Conservation (phyloP, 2,329 filamentous ascomycete genomes). For the Exophiala mesophila region DNA sequence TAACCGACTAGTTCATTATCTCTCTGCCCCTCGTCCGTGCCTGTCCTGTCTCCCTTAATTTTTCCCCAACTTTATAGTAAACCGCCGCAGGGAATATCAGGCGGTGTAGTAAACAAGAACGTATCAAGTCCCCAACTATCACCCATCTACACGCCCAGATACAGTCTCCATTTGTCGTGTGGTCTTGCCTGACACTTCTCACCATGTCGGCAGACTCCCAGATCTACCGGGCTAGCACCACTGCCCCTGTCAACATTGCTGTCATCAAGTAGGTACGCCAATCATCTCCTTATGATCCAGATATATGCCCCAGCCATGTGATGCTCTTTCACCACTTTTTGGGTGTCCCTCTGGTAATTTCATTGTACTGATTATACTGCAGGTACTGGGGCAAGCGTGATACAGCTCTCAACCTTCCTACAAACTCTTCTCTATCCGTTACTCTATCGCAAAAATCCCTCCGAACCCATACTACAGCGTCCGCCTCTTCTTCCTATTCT, state of each 20-base stretch:
- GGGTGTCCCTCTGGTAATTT: background rate
- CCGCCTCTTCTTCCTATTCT: slow-evolving; percentile 71
- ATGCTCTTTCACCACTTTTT: background rate
- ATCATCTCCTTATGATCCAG: slow-evolving; percentile 12
- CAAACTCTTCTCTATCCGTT: slow-evolving; percentile 95
- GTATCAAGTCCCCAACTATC: too few relatives aligned
- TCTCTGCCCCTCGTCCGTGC: too few relatives aligned
- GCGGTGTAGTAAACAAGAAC: too few relatives aligned
- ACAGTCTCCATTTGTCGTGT: background rate
- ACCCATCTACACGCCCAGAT: too few relatives aligned
- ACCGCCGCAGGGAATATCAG: too few relatives aligned
- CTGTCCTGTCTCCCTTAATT: too few relatives aligned
- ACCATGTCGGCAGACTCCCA: slow-evolving; percentile 21
- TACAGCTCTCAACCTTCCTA: slow-evolving; percentile 87
- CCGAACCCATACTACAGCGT: slow-evolving; percentile 91
- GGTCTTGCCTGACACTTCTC: slow-evolving; percentile 10
- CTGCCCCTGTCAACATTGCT: slow-evolving; percentile 54
- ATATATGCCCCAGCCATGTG: background rate
- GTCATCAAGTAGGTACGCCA: slow-evolving; percentile 30
- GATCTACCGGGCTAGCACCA: slow-evolving; percentile 89
- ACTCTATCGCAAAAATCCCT: slow-evolving; percentile 92
- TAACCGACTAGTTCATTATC: too few relatives aligned
- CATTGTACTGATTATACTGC: slow-evolving; percentile 5
- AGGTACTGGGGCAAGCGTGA: slow-evolving; percentile 98
- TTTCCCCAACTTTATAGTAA: too few relatives aligned